Base-by-base conservation (phyloP, 1,284 basidiomycete genomes). In the Malassezia nana region DNA sequence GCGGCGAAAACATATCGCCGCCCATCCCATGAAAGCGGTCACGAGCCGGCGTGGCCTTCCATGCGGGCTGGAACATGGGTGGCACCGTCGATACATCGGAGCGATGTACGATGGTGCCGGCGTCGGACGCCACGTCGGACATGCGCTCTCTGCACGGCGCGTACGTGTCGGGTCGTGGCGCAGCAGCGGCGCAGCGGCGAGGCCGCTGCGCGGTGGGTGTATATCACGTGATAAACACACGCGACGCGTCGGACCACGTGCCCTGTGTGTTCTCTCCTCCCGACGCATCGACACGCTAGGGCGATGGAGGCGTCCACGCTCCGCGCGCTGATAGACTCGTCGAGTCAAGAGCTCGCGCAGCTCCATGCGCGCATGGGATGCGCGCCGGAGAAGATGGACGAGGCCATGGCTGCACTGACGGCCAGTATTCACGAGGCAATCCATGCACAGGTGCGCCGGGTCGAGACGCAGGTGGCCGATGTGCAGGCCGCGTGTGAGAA, bases 1-100 rank as follows among this genome's bases (percentile, higher is more conserved):
- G 64, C 0, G 67, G 67, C 2, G 66, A 66, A 29, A 72, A 72
- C 58, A 72, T 67, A 50, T 72, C 67, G 22, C 67, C 66, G 6
- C 67, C 67, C 13, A 66, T 57, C 16, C 50, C 61, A 6, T 47
- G n/a, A 16, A 65, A 43, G 4, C 57, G 48, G 13, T 51, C 46
- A 18, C 44, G 45, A 4, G 32, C 41, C 13, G 55, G 55, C 7
- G 40, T 40, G 5, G 49, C 50, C 48, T 66, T 62, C 66, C 67
- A 70, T 5, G 65, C 64, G 3, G 67, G 67, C 35, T 62, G 61
- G 16, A 70, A 47, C 28, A 70, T 52, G 8, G 67, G 67, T 2
- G 69, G 67, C 6, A 68, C 49, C 6, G 64, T 65, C n/a, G 60
- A 63, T 5, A 49, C 69, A 38, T 69, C 63, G 4, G 62, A 59